These are phyloP conservation scores for Fraxinus dipetala DNA, from an alignment of 305 asterid species.

Conservation along the genomic window DNA sequence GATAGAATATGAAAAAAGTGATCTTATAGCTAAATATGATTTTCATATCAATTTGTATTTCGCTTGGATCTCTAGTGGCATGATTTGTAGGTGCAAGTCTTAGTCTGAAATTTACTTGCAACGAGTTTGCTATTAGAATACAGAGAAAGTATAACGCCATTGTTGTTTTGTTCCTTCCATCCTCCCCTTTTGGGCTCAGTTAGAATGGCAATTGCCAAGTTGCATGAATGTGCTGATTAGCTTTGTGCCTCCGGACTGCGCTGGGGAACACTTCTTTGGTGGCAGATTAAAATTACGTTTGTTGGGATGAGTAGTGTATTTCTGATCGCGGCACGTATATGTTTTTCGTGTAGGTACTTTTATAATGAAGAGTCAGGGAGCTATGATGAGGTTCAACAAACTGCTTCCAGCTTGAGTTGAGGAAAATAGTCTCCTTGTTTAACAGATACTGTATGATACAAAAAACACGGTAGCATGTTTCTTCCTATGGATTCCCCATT, in stretches of 20 bases:
- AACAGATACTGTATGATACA: background rate
- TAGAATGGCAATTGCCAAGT: background rate
- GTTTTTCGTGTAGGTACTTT: slow-evolving; percentile 50
- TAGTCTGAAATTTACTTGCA: background rate
- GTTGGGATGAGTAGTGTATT: background rate
- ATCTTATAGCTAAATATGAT: background rate
- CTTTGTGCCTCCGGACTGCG: background rate
- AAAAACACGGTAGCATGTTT: background rate
- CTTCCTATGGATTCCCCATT: background rate
- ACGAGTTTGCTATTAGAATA: background rate
- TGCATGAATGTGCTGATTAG: background rate
- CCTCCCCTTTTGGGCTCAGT: background rate
- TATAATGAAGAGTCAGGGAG: slow-evolving; percentile 63
- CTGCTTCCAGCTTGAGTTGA: slow-evolving; percentile 29
- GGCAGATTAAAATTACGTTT: background rate
- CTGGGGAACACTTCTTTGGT: background rate
- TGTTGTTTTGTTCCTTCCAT: background rate
- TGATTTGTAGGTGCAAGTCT: background rate
- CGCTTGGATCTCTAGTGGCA: background rate
- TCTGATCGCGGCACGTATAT: background rate
- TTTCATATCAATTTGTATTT: background rate
- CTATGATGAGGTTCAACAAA: slow-evolving; percentile 69
- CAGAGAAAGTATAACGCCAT: background rate
- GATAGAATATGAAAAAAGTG: background rate
- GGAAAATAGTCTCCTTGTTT: background rate